Evolutionary conservation across 257 asterid genomes (phyloP).

Genomic region (Lycium barbarum): DNA sequence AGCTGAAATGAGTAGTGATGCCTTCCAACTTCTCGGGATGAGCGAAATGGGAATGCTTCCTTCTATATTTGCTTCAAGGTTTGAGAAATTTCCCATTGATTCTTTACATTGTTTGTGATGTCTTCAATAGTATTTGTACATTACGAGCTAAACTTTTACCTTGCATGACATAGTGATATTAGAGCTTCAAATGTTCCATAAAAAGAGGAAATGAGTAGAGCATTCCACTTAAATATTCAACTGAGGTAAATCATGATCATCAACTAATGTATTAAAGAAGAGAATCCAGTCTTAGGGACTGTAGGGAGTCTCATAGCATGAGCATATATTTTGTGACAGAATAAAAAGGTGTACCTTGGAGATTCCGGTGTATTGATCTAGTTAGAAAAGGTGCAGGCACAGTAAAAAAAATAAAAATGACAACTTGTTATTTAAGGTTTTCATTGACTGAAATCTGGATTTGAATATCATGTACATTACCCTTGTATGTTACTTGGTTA

Average conservation of each 20-base stretch:
- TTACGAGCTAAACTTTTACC: not conserved
- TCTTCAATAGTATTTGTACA: not conserved
- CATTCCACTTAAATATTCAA: not conserved
- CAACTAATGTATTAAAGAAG: not conserved
- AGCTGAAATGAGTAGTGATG: constrained; percentile 95
- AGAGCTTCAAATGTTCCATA: not conserved
- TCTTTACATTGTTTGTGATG: not conserved
- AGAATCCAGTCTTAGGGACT: not conserved
- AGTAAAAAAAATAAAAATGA: not conserved
- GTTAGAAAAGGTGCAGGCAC: not conserved
- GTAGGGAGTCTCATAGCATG: not conserved
- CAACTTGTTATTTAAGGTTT: not conserved
- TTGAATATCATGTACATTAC: not conserved
- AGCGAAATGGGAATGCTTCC: constrained; percentile 95
- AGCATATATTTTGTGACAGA: not conserved
- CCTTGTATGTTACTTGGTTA: too few relatives aligned
- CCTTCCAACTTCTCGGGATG: constrained; percentile 92
- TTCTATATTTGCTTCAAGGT: constrained; percentile 77
- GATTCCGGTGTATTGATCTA: not conserved
- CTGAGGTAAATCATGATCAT: not conserved
- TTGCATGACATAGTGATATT: not conserved
- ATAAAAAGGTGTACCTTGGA: not conserved
- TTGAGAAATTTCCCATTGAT: not conserved
- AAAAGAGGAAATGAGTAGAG: not conserved
- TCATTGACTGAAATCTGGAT: not conserved